Evolutionary conservation across 2,329 filamentous ascomycete species (phyloP).

Genomic region (Fusarium lateritium): DNA sequence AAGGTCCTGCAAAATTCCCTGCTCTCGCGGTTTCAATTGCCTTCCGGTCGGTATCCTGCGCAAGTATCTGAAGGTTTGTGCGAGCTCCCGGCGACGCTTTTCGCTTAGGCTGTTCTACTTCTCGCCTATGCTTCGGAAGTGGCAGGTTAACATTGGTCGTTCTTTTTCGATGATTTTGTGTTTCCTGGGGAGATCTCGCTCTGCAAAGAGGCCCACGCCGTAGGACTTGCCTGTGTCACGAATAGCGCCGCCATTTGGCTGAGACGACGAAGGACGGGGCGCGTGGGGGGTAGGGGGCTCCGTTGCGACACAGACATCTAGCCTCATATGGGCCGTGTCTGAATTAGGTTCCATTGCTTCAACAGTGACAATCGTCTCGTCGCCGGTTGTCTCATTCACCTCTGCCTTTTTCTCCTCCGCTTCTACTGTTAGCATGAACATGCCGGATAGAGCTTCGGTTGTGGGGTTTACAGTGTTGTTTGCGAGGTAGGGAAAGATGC

Average conservation of each 20-base stretch:
- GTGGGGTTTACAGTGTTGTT: background rate
- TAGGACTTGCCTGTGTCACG: conserved; percentile 8
- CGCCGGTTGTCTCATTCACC: too few species aligned
- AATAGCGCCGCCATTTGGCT: conserved; percentile 32
- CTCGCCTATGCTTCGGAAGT: conserved; percentile 6
- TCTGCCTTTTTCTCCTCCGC: background rate
- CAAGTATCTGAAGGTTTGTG: conserved; percentile 28
- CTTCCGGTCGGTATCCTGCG: conserved; percentile 8
- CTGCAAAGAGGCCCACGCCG: conserved; percentile 43
- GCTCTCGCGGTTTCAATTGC: background rate
- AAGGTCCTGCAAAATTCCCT: background rate
- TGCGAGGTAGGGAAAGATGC: background rate
- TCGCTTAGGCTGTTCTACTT: conserved; percentile 35
- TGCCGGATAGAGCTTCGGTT: background rate
- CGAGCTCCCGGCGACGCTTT: conserved; percentile 3
- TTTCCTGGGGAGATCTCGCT: conserved; percentile 3
- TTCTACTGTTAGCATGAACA: conserved; percentile 1
- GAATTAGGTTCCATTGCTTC: too few species aligned
- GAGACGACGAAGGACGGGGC: background rate
- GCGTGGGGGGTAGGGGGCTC: too few species aligned
- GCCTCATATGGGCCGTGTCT: background rate
- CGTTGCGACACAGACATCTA: background rate
- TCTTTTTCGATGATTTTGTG: conserved; percentile 42
- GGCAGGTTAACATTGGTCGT: conserved; percentile 32
- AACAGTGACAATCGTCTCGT: too few species aligned